phyloP scores from a whole-genome alignment of 2,329 filamentous ascomycete species.

The Moelleriella libera region DNA sequence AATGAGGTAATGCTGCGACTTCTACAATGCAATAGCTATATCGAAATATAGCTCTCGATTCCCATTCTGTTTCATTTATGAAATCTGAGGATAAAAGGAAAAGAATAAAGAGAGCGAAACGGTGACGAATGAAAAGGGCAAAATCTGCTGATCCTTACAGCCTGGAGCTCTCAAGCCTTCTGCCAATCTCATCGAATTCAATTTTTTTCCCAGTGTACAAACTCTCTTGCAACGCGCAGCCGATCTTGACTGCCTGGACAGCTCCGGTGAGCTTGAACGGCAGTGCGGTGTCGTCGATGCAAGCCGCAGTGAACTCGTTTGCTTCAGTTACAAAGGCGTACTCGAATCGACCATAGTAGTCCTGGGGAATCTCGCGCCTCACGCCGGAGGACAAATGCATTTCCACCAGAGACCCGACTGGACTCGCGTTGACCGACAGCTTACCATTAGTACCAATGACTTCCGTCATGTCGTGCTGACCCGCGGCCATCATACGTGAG shows the following conservation, averaged over 20 bases:
- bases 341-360: slow-evolving; percentile 51
- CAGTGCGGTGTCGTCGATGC: slow-evolving; percentile 39
- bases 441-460: slow-evolving; percentile 55
- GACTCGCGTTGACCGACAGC: slow-evolving; percentile 44
- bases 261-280: slow-evolving; percentile 44
- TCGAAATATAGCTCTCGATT: neutral
- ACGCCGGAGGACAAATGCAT: slow-evolving; percentile 34
- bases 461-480: slow-evolving; percentile 54
- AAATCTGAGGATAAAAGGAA: neutral
- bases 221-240: slow-evolving; percentile 43
- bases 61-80: neutral
- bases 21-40: neutral
- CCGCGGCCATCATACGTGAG: slow-evolving; percentile 54
- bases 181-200: slow-evolving; percentile 37
- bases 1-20: neutral
- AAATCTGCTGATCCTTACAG: slow-evolving; percentile 5
- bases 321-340: slow-evolving; percentile 49
- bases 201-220: slow-evolving; percentile 42
- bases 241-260: slow-evolving; percentile 47
- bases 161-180: slow-evolving; percentile 10
- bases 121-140: neutral
- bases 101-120: neutral
- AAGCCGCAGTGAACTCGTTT: slow-evolving; percentile 47
- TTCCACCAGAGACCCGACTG: slow-evolving; percentile 38
- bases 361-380: slow-evolving; percentile 42